These are phyloP conservation scores for Camelina sativa DNA, from an alignment of 345 rosid genomes.

Conservation along the genomic window DNA sequence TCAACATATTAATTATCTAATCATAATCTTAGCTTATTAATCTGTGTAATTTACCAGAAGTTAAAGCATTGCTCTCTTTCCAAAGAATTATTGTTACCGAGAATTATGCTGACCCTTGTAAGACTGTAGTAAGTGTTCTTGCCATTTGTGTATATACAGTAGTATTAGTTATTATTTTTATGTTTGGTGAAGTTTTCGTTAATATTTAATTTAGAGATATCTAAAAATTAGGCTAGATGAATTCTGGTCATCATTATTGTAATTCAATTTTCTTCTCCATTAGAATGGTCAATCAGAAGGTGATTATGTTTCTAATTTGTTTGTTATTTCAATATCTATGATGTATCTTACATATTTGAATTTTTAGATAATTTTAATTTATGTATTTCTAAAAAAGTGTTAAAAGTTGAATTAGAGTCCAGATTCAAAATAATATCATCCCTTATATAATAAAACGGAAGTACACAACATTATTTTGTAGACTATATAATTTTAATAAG, in stretches of 20 bases:
- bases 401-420: neutral
- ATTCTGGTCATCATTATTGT: slow-evolving; percentile 19
- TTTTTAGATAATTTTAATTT: neutral
- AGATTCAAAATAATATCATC: neutral
- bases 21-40: slow-evolving; percentile 37
- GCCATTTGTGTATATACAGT: slow-evolving; percentile 5
- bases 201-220: neutral
- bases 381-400: neutral
- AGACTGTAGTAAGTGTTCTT: slow-evolving; percentile 20
- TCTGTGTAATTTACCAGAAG: neutral
- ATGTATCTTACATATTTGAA: slow-evolving; percentile 19
- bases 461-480: too few species aligned
- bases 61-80: slow-evolving; percentile 6
- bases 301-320: slow-evolving; percentile 16
- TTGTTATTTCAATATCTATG: slow-evolving; percentile 8
- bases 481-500: too few species aligned
- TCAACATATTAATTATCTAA: slow-evolving; percentile 38
- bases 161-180: neutral
- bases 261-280: neutral
- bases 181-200: neutral
- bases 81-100: slow-evolving; percentile 20
- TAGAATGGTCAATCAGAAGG: neutral
- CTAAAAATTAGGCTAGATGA: slow-evolving; percentile 10
- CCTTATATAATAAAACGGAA: too few species aligned
- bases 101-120: slow-evolving; percentile 27